A percentile compares a stretch with the other conserved stretches of the same genome.
Conservation (phyloP, 805 yeast species). For the Schizosaccharomyces lindneri region DNA sequence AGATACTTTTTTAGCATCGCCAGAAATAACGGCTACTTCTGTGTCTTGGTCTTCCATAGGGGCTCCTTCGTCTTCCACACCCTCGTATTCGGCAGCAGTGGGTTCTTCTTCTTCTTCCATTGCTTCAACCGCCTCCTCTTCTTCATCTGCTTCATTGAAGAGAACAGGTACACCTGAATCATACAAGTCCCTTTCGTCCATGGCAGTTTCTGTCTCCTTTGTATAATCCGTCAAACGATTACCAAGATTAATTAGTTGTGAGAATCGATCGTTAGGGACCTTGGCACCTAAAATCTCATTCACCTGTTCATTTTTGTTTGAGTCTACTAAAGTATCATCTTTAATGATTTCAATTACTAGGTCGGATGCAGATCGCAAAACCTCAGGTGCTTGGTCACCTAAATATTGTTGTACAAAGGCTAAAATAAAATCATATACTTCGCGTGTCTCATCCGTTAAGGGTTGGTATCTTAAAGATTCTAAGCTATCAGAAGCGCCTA, state of each 20-base stretch:
- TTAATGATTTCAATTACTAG: conserved; percentile 31
- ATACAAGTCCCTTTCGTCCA: conserved; percentile 17
- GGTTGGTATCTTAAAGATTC: conserved; percentile 42
- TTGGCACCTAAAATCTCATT: conserved; percentile 23
- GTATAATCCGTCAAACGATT: conserved; percentile 27
- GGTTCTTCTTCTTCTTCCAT: conserved; percentile 11
- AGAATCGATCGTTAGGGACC: conserved; percentile 22
- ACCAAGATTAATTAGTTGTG: conserved; percentile 21
- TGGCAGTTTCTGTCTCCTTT: conserved; percentile 7
- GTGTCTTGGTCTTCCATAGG: conserved; percentile 5
- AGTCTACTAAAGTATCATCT: conserved; percentile 20
- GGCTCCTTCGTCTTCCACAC: conserved; percentile 9
- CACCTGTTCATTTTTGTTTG: conserved; percentile 23
- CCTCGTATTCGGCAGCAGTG: conserved; percentile 12
- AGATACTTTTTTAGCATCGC: background rate
- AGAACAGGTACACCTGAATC: conserved; percentile 12
- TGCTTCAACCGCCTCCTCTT: conserved; percentile 11
- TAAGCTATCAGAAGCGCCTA: conserved; percentile 14
- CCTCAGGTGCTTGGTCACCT: conserved; percentile 57
- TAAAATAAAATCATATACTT: conserved; percentile 30
- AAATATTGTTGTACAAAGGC: conserved; percentile 30
- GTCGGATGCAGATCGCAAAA: conserved; percentile 48
- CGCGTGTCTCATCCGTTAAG: conserved; percentile 25
- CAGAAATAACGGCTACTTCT: background rate
- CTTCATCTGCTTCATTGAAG: conserved; percentile 5